Percentiles rank a stretch among this genome's conserved stretches.
These are phyloP conservation scores for Aquanectria penicillioides DNA, from an alignment of 2,329 filamentous ascomycete species.

Conservation along the genomic window DNA sequence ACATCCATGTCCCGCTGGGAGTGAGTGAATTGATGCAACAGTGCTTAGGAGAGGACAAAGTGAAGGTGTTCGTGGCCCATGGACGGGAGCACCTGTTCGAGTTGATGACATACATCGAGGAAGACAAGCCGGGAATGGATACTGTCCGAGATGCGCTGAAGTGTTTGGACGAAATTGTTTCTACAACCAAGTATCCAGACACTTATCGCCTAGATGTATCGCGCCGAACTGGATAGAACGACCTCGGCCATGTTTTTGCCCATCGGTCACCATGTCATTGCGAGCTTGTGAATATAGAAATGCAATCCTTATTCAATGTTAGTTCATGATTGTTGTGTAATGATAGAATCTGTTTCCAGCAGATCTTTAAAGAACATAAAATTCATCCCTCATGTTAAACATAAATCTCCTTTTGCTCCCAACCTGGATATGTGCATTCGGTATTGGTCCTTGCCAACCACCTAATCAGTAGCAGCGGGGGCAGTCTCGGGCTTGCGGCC, in stretches of 20 bases:
- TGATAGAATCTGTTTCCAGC: no score
- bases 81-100: slow-evolving; percentile 45
- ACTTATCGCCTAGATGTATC: no score
- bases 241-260: no score
- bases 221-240: no score
- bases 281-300: no score
- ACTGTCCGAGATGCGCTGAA: slow-evolving; percentile 37
- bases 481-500: slow-evolving; percentile 27
- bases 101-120: slow-evolving; percentile 43
- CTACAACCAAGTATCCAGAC: neutral
- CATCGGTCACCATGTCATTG: no score
- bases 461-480: neutral
- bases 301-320: no score
- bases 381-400: no score
- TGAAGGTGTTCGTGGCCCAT: slow-evolving; percentile 38
- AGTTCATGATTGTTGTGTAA: no score
- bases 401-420: no score
- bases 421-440: no score
- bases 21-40: slow-evolving; percentile 43
- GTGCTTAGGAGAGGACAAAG: slow-evolving; percentile 38
- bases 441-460: neutral
- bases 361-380: no score
- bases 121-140: slow-evolving; percentile 40
- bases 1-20: slow-evolving; percentile 41
- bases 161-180: slow-evolving; percentile 37